These are phyloP conservation scores for Pyronema domesticum DNA, from an alignment of 495 filamentous ascomycete genomes.

Conservation along the genomic window DNA sequence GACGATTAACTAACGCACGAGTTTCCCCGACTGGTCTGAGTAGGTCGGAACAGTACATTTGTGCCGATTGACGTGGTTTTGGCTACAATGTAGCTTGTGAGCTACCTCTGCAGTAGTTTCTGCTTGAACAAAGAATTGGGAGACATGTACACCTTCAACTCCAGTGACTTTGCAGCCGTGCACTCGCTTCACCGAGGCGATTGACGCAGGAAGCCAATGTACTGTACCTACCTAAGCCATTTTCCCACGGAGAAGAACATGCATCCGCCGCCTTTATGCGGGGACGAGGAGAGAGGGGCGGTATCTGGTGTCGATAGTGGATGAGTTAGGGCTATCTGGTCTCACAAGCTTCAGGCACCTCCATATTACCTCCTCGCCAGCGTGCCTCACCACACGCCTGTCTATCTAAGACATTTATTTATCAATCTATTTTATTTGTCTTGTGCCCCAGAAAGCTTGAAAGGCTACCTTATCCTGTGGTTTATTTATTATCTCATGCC, in stretches of 20 bases:
- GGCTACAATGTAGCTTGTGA: neutral
- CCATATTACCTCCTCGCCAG: no score
- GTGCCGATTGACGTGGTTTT: neutral
- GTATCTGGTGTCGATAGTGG: no score
- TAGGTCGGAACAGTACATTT: neutral
- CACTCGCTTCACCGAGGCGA: no score
- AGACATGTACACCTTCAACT: neutral
- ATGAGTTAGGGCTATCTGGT: no score
- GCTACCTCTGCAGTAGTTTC: neutral
- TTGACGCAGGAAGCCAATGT: neutral
- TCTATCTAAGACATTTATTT: neutral
- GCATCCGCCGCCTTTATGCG: neutral
- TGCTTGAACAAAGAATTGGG: neutral
- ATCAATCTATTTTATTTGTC: neutral
- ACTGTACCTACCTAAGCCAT: neutral
- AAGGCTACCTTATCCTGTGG: neutral
- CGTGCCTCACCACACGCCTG: no score
- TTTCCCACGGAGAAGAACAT: neutral
- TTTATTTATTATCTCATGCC: neutral
- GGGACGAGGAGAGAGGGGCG: neutral
- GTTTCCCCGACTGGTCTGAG: neutral
- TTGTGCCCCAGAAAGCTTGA: neutral
- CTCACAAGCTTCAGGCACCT: no score
- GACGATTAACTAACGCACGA: neutral
- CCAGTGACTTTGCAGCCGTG: no score